phyloP scores from a whole-genome alignment of 441 rosid species.

The Erodium texanum region DNA sequence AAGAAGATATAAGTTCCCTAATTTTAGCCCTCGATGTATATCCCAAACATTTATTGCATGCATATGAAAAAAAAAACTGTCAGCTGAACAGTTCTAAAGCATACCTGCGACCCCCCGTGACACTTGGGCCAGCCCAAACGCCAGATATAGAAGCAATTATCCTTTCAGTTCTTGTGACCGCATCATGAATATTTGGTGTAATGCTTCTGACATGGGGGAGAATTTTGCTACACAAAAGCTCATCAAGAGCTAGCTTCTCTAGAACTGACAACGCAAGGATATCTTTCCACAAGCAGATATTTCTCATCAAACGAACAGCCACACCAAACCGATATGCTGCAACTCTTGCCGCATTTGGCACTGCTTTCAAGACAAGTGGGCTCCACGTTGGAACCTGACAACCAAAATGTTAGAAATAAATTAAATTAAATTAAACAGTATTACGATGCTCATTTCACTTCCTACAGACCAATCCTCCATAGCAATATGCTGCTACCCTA shows the following conservation, averaged over 20 bases:
- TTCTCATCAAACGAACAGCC: conserved; percentile 78
- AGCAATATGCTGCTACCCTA: neutral
- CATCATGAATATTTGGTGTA: conserved; percentile 69
- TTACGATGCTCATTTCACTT: neutral
- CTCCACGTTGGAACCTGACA: conserved; percentile 82
- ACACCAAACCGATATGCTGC: conserved; percentile 82
- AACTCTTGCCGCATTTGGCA: conserved; percentile 69
- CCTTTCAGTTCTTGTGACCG: conserved; percentile 79
- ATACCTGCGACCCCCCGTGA: conserved; percentile 18
- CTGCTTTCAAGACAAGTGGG: conserved; percentile 66
- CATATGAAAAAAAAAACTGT: no score
- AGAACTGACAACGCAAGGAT: conserved; percentile 65
- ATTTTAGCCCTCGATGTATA: no score
- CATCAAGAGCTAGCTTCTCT: conserved; percentile 76
- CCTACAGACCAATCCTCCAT: neutral
- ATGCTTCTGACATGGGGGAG: conserved; percentile 80
- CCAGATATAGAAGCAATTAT: conserved; percentile 66
- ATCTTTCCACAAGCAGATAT: conserved; percentile 75
- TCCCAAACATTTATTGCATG: no score
- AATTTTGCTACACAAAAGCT: conserved; percentile 68
- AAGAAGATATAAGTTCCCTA: no score
- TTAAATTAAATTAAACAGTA: neutral
- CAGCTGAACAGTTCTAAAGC: no score
- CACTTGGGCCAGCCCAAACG: conserved; percentile 67
- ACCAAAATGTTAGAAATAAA: conserved; percentile 5